Percentiles rank a stretch among this genome's conserved stretches.
Evolutionary conservation across 176 grass and related monocot genomes (phyloP).

Genomic region (Eleusine indica): DNA sequence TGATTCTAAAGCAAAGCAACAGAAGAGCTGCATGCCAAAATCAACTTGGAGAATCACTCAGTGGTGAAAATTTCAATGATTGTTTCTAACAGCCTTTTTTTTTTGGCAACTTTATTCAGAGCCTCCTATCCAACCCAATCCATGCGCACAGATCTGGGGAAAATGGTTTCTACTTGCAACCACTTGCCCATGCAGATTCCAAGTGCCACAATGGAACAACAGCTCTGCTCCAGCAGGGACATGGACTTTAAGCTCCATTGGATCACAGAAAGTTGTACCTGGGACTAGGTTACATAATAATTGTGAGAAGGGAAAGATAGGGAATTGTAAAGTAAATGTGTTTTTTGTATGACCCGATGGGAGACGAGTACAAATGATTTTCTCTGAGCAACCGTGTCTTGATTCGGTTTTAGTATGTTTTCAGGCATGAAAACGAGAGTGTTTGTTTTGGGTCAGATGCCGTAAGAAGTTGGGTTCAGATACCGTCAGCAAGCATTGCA

Average conservation of each 20-base stretch:
- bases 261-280: constrained; percentile 27
- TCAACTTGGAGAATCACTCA: constrained; percentile 33
- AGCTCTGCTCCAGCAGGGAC: constrained; percentile 35
- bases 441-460: neutral
- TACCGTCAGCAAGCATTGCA: neutral
- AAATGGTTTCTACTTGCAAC: constrained; percentile 11
- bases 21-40: constrained; percentile 26
- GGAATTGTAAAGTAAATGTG: neutral
- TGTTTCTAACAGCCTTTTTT: constrained; percentile 22
- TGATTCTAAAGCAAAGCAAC: constrained; percentile 51
- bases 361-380: neutral
- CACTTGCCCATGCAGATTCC: constrained; percentile 50
- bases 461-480: neutral
- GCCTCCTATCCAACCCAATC: constrained; percentile 36
- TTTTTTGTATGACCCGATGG: constrained; percentile 33
- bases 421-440: neutral
- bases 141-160: constrained; percentile 41
- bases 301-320: constrained; percentile 31
- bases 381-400: neutral
- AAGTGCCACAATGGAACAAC: constrained; percentile 38
- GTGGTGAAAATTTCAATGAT: constrained; percentile 55
- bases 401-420: constrained; percentile 1
- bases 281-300: constrained; percentile 44
- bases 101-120: constrained; percentile 49
- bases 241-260: constrained; percentile 32